Percentiles rank a stretch among this genome's conserved stretches.
Evolutionary conservation across 108 stramenopile species (phyloP).

Genomic region (Fragilaria radians): DNA sequence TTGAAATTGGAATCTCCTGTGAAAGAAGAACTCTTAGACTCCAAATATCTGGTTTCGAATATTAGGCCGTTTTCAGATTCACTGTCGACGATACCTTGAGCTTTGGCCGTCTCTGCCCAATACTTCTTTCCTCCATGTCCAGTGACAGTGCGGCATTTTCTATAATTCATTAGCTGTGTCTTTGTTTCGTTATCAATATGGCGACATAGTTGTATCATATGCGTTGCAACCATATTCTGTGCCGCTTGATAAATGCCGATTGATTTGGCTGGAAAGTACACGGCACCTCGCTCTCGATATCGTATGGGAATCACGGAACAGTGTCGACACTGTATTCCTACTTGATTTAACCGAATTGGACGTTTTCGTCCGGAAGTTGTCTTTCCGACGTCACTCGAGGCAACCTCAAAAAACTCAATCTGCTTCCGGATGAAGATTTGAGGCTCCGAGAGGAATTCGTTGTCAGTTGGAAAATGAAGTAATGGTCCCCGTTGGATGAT

Average conservation of each 20-base stretch:
- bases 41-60: too few relatives aligned
- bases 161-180: not conserved
- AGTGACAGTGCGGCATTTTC: slow-evolving; percentile 28
- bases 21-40: too few relatives aligned
- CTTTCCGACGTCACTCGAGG: slow-evolving; percentile 19
- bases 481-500: too few relatives aligned
- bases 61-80: too few relatives aligned
- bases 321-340: slow-evolving; percentile 45
- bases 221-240: slow-evolving; percentile 36
- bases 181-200: slow-evolving; percentile 8
- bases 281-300: slow-evolving; percentile 19
- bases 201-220: slow-evolving; percentile 25
- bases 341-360: slow-evolving; percentile 32
- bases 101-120: slow-evolving; percentile 48
- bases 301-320: slow-evolving; percentile 20
- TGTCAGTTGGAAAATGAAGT: too few relatives aligned
- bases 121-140: slow-evolving; percentile 70
- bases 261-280: slow-evolving; percentile 35
- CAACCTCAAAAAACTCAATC: slow-evolving; percentile 38
- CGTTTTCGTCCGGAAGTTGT: slow-evolving; percentile 36
- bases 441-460: slow-evolving; percentile 33
- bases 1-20: too few relatives aligned
- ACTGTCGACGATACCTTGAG: not conserved
- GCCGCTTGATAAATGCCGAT: slow-evolving; percentile 36
- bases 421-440: slow-evolving; percentile 41